These are phyloP conservation scores for Monarda citriodora DNA, from an alignment of 305 asterid species.

Conservation along the genomic window DNA sequence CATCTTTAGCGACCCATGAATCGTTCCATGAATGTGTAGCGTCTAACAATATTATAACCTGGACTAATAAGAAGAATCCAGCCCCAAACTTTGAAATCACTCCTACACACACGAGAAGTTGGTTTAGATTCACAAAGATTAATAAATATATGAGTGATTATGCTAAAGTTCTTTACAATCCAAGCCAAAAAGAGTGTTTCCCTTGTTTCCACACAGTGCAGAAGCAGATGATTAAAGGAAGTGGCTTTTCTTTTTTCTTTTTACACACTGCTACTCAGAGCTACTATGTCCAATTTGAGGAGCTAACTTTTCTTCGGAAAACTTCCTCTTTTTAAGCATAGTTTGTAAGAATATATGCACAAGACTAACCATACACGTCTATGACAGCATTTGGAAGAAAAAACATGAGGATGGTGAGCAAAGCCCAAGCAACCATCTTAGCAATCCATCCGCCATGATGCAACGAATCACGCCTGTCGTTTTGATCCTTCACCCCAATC, in stretches of 20 bases:
- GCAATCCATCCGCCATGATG: conserved; percentile 93
- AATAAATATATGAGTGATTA: no score
- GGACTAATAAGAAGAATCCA: conserved; percentile 86
- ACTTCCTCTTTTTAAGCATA: neutral
- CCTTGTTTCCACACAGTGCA: no score
- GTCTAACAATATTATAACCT: conserved; percentile 80
- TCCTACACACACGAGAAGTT: conserved; percentile 49
- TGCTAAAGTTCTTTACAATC: no score
- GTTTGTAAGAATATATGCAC: neutral
- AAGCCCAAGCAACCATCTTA: conserved; percentile 79
- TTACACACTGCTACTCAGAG: neutral
- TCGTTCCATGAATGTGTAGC: conserved; percentile 98
- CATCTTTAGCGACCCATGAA: conserved; percentile 98
- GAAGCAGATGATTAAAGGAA: conserved; percentile 2
- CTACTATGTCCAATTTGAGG: neutral
- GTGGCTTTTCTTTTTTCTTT: neutral
- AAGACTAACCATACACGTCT: conserved; percentile 63
- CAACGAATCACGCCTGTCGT: conserved; percentile 85
- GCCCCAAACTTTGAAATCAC: conserved; percentile 92
- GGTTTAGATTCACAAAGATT: conserved; percentile 1
- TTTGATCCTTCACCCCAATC: conserved; percentile 94
- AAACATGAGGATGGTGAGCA: conserved; percentile 84
- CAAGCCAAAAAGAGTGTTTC: no score
- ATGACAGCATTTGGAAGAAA: conserved; percentile 75
- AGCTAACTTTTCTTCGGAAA: neutral